A percentile compares a stretch with the other conserved stretches of the same genome.
These are phyloP conservation scores for Cystobasidium tubakii DNA, from an alignment of 768 basidiomycete genomes.

Conservation along the genomic window DNA sequence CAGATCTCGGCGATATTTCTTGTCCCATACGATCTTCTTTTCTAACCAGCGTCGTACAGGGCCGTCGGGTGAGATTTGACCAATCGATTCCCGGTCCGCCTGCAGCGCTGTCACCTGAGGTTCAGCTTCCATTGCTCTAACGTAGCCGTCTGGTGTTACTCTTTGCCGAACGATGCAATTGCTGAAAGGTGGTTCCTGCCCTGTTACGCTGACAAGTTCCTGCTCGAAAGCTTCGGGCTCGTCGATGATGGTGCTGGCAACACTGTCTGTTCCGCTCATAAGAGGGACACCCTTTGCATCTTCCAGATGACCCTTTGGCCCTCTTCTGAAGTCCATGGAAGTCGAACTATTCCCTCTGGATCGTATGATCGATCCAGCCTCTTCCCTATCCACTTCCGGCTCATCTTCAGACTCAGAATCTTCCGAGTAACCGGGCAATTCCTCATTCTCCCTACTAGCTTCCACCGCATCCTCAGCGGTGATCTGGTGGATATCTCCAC, in stretches of 20 bases:
- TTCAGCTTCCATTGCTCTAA: slow-evolving; percentile 73
- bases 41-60: slow-evolving; percentile 49
- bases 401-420: slow-evolving; percentile 21
- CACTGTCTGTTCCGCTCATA: not conserved
- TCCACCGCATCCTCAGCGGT: slow-evolving; percentile 9
- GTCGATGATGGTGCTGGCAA: not conserved
- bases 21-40: slow-evolving; percentile 48
- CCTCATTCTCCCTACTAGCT: slow-evolving; percentile 9
- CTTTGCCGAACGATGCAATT: slow-evolving; percentile 82
- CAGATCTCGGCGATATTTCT: slow-evolving; percentile 46
- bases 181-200: slow-evolving; percentile 24
- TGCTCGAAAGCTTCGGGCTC: not conserved
- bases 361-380: not conserved
- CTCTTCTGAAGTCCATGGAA: not conserved
- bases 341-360: slow-evolving; percentile 2
- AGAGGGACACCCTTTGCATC: not conserved
- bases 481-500: not conserved
- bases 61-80: slow-evolving; percentile 53
- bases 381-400: not conserved
- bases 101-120: slow-evolving; percentile 62
- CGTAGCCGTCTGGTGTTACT: slow-evolving; percentile 68
- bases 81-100: slow-evolving; percentile 63
- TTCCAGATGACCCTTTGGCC: not conserved
- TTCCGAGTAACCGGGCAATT: not conserved
- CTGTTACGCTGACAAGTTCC: slow-evolving; percentile 19